Evolutionary conservation across 768 basidiomycete genomes (phyloP).

Genomic region (Collybiopsis confluens): DNA sequence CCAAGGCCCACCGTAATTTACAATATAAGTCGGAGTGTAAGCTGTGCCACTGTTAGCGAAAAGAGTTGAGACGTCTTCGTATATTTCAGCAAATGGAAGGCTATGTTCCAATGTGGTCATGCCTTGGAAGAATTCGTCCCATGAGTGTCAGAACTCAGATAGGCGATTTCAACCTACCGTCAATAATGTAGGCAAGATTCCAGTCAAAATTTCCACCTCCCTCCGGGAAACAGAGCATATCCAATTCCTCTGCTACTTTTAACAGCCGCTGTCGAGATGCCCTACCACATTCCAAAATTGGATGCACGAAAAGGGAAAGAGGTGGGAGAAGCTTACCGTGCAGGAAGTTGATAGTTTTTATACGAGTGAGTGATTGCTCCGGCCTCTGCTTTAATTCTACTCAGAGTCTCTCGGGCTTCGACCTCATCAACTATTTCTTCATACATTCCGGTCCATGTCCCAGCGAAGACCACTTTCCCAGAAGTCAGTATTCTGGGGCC

Average conservation of each 20-base stretch:
- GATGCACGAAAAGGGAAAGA: no score
- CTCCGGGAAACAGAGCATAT: constrained; percentile 71
- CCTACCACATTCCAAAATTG: no score
- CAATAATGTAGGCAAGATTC: constrained; percentile 73
- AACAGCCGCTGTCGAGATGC: constrained; percentile 70
- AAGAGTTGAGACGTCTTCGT: constrained; percentile 62
- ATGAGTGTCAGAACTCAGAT: neutral
- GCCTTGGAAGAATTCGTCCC: constrained; percentile 31
- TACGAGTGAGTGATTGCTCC: constrained; percentile 68
- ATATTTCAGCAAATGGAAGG: constrained; percentile 58
- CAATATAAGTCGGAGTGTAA: constrained; percentile 69
- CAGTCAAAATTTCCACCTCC: constrained; percentile 79
- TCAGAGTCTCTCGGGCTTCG: constrained; percentile 62
- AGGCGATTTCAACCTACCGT: constrained; percentile 40
- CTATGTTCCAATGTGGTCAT: constrained; percentile 78
- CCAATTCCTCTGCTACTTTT: constrained; percentile 52
- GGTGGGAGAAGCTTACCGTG: constrained; percentile 37
- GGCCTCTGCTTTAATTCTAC: constrained; percentile 68
- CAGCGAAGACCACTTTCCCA: constrained; percentile 62
- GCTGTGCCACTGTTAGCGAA: constrained; percentile 67
- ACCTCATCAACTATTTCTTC: constrained; percentile 59
- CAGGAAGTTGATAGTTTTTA: constrained; percentile 76
- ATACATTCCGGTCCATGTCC: constrained; percentile 39
- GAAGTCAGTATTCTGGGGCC: constrained; percentile 73
- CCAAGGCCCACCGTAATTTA: constrained; percentile 72